These are phyloP conservation scores for Caloboletus inedulis DNA, from an alignment of 1,284 basidiomycete genomes.

Conservation along the genomic window DNA sequence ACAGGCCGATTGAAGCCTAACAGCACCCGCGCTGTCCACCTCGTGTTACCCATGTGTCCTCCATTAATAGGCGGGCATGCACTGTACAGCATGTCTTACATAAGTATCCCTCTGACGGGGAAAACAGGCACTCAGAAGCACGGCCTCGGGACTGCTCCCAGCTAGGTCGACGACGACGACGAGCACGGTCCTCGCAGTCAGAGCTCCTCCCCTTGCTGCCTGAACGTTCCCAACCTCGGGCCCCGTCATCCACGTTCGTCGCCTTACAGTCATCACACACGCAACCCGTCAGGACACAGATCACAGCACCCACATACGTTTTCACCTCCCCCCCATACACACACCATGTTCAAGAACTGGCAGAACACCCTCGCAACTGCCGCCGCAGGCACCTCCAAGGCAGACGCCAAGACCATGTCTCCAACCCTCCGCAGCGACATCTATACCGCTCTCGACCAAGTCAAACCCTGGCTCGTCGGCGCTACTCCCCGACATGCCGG, in stretches of 20 bases:
- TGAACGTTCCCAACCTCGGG: neutral
- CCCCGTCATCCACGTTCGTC: neutral
- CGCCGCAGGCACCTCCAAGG: constrained; percentile 25
- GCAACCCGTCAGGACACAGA: neutral
- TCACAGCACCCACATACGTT: neutral
- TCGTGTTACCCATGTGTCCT: constrained; percentile 14
- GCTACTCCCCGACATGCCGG: constrained; percentile 41
- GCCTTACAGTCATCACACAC: neutral
- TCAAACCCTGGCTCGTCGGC: constrained; percentile 43
- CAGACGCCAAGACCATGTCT: constrained; percentile 40
- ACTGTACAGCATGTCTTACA: constrained; percentile 11
- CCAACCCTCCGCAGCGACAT: constrained; percentile 47
- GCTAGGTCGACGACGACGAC: neutral
- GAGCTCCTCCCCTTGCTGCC: neutral
- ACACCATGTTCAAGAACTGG: constrained; percentile 45
- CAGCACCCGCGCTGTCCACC: neutral
- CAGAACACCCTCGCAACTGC: constrained; percentile 38
- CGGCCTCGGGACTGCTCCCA: neutral
- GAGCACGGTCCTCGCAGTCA: constrained; percentile 3
- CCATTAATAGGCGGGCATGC: constrained; percentile 3
- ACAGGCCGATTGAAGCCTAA: neutral
- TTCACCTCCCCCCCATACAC: neutral
- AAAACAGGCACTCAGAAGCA: constrained; percentile 5
- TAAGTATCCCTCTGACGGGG: constrained; percentile 15
- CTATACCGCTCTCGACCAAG: constrained; percentile 43